Evolutionary conservation across 1,284 basidiomycete species (phyloP), one percentile per base, ranked within the genome.

Genomic region (Tremellales sp.): DNA sequence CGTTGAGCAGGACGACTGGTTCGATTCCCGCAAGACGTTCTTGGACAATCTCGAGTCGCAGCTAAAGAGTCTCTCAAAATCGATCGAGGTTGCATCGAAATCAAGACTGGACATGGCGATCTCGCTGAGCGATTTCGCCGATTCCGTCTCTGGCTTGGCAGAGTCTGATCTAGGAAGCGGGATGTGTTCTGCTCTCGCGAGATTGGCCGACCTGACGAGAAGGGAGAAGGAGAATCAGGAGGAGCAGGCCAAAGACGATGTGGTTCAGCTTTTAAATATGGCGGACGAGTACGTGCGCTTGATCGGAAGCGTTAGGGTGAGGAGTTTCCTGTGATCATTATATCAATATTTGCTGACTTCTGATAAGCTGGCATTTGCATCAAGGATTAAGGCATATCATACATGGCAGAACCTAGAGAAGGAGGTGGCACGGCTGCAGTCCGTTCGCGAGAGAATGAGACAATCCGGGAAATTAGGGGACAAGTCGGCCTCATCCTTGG

Each of bases 1-100:
- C 68, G 79, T 87, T 57, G 94, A 99, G 72, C 86, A 83, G 13
- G 94, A 98, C 64, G 92, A 97, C 81, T 98, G 92, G 91, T 98
- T 97, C 61, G 89, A 95, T 61, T 80, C 82, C 54, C 86, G 93
- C 66, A 87, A 85, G 51, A 71, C 77, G 0, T 92, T 91, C 65
- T 78, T 99, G 18, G 92, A 97, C 59, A 83, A 83, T 41, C 79
- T 98, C 10, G 95, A 99, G 71, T 80, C 81, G 0, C 91, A 95
- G 59, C 78, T 98, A 24, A 86, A 87, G 37, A 81, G 83, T 2
- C 76, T 97, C 5, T 85, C 89, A 46, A 92, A 87, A 70, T 80
- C 87, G 0, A 85, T 98, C 34, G 87, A 93, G 48, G 49, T 77
- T 0, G 86, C 92, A 6, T 79, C 87, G 13, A 90, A 86, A 57